Base-by-base conservation (phyloP, 768 basidiomycete genomes). In the Lyophyllum atratum region DNA sequence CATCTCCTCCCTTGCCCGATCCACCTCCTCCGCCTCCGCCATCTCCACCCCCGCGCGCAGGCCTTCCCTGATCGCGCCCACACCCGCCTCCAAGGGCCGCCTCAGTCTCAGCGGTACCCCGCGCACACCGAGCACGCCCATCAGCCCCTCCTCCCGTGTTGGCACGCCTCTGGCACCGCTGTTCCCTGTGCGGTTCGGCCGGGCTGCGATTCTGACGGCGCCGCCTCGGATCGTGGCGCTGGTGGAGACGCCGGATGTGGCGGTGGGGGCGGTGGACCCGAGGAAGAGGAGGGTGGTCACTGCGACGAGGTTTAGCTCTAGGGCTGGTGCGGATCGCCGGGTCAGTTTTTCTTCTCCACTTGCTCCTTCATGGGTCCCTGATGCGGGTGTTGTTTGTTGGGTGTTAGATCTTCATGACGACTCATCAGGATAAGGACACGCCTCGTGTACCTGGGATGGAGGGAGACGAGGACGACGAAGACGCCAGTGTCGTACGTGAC, bases 251-350 rank as follows among this genome's bases (percentile, higher is more conserved):
- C 91, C 92, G 0, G 93, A 94, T 67, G 87, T 93, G 9, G 92
- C 86, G n/a, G 85, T 93, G 34, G 93, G 93, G 9, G 90, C 93
- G 22, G 90, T 94, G 9, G 93, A 95, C 70, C 85, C 91, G 17
- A 77, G 80, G 69, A 92, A 94, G 79, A 78, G 89, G 63, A 76
- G 93, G 47, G 90, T 95, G 1, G 88, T 93, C 14, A 93, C 92
- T 52, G 90, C 91, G 7, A 96, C 93, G 17, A 76, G 93, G 58
- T 95, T 95, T 67, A 93, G 92, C 68, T 87, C 90, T 22, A 77
- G 94, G 54, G 75, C 81, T 6, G 94, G 93, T 2, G 92, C 93
- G 24, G 87, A 92, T 74, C 78, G 93, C 48, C 80, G 89, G 76
- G 93, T 93, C 55, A 56, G 89, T 74, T 24, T 29, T 33, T 31